Conservation (phyloP, 805 yeast genomes). For the Teunomyces stri region DNA sequence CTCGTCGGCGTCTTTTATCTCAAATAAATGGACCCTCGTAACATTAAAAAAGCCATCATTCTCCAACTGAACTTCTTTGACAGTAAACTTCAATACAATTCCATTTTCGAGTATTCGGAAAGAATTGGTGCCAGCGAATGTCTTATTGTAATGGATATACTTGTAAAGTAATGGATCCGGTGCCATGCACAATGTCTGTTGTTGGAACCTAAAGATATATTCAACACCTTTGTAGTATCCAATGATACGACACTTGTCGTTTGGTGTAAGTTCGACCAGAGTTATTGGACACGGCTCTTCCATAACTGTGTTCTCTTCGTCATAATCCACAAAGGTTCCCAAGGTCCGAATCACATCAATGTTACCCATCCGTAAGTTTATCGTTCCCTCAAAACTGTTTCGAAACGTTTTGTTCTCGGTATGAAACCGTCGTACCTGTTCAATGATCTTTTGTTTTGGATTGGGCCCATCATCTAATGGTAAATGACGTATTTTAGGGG, state of each 20-base stretch:
- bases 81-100: not conserved
- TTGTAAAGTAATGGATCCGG: not conserved
- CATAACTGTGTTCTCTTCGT: not conserved
- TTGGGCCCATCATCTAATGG: no score
- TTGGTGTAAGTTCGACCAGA: not conserved
- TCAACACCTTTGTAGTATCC: not conserved
- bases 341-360: not conserved
- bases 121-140: not conserved
- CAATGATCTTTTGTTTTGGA: not conserved
- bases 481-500: no score
- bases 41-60: not conserved
- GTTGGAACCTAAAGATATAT: not conserved
- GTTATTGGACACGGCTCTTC: not conserved
- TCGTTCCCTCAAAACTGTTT: not conserved
- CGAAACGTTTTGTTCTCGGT: not conserved
- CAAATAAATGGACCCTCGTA: not conserved
- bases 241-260: not conserved
- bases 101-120: not conserved
- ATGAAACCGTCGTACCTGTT: not conserved
- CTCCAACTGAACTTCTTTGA: not conserved
- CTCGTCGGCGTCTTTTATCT: not conserved
- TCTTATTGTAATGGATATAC: not conserved
- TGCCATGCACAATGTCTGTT: no score
- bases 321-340: not conserved
- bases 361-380: constrained; percentile 1